phyloP scores from a whole-genome alignment of 495 filamentous ascomycete genomes.

The Aspergillus conjunctus region DNA sequence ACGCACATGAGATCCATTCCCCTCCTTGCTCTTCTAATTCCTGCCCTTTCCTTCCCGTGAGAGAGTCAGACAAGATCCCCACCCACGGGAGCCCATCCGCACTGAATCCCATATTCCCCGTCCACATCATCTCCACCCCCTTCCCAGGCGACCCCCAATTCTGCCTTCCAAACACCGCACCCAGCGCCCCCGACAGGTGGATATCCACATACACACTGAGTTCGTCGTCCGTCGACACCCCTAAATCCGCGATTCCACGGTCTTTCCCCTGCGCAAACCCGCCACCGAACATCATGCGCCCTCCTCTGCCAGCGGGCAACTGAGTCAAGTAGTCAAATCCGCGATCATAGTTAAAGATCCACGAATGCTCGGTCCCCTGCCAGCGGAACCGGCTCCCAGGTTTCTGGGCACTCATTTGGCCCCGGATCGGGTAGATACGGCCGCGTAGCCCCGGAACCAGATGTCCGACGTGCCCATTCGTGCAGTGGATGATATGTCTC shows the following conservation, averaged over 20 bases:
- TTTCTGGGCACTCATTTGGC: constrained; percentile 67
- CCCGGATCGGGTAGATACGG: constrained; percentile 73
- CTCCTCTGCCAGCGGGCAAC: constrained; percentile 48
- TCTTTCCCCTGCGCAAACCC: constrained; percentile 50
- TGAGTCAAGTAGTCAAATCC: constrained; percentile 82
- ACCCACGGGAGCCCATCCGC: constrained; percentile 73
- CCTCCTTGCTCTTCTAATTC: constrained; percentile 24
- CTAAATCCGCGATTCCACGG: constrained; percentile 53
- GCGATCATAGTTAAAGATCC: constrained; percentile 56
- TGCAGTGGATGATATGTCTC: constrained; percentile 68
- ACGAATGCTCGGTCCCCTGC: constrained; percentile 36
- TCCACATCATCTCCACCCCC: constrained; percentile 67
- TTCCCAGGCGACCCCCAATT: constrained; percentile 32
- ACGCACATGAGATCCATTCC: constrained; percentile 63
- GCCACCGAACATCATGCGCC: constrained; percentile 69
- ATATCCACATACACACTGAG: constrained; percentile 36
- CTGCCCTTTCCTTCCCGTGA: constrained; percentile 36
- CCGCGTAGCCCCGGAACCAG: constrained; percentile 69
- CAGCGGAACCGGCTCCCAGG: constrained; percentile 47
- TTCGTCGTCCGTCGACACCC: constrained; percentile 34
- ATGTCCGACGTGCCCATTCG: constrained; percentile 76
- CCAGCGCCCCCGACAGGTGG: constrained; percentile 35
- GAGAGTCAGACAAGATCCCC: constrained; percentile 59
- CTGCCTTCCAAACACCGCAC: constrained; percentile 33
- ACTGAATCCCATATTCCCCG: constrained; percentile 80